Conservation (phyloP, 345 rosid genomes). For the Bruguiera parviflora region DNA sequence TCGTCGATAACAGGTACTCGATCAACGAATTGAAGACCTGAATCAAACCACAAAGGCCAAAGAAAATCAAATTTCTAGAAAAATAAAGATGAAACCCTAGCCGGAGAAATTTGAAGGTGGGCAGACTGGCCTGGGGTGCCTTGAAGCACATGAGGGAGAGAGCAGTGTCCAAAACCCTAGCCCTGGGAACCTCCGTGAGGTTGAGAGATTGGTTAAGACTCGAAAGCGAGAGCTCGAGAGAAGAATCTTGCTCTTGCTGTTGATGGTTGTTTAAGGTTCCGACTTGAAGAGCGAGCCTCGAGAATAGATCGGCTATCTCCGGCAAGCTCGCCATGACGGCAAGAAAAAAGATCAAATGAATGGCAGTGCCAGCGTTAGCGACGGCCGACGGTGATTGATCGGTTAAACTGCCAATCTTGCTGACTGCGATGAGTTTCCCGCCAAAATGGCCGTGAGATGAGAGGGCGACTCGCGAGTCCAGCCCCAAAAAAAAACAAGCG, state of each 20-base stretch:
- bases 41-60: not conserved
- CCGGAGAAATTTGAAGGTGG: not conserved
- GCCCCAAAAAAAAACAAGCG: too few relatives aligned
- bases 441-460: too few relatives aligned
- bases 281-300: conserved; percentile 42
- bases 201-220: conserved; percentile 53
- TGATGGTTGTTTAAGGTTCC: conserved; percentile 13
- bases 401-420: too few relatives aligned
- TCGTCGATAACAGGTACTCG: conserved; percentile 55
- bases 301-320: conserved; percentile 44
- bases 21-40: conserved; percentile 61
- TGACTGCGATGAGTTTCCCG: too few relatives aligned
- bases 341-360: not conserved
- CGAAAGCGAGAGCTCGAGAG: conserved; percentile 47
- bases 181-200: conserved; percentile 37
- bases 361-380: not conserved
- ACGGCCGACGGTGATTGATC: too few relatives aligned
- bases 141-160: conserved; percentile 69
- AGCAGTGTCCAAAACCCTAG: conserved; percentile 58
- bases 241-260: conserved; percentile 19
- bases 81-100: not conserved
- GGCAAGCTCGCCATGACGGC: conserved; percentile 20
- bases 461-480: too few relatives aligned
- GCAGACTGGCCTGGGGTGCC: conserved; percentile 51
- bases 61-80: not conserved